Evolutionary conservation across 2,329 filamentous ascomycete genomes (phyloP), one percentile per base, ranked within the genome.

Genomic region (Alternaria gaisen): DNA sequence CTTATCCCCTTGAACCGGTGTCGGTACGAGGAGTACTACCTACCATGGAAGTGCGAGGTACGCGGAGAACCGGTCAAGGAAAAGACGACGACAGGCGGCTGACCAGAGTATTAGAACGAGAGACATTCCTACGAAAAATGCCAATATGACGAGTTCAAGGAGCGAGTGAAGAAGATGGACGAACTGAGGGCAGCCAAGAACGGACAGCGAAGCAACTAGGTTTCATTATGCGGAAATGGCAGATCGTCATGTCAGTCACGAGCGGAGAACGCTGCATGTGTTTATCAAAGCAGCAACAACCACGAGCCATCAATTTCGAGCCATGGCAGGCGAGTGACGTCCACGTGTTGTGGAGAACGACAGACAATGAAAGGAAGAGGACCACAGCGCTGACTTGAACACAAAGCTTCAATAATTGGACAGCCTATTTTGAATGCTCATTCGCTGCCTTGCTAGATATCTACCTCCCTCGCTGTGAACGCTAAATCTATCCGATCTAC

Each of bases 121-220:
- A 87, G 95, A 84, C 95, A 99, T 83, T 91, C 90, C 77, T 99
- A 99, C 86, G 95, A 99, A 80, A 98, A 98, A 82, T 99, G 95
- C 88, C 95, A 99, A 78, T 99, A 99, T 82, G 91, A 91, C 68
- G 95, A 98, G 80, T 99, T 99, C 86, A 97, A 97, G 89, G 93
- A 94, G 87, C 90, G 95, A 60, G 95, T 99, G 68, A 92, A 91
- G 77, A 98, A 97, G 89, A 99, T 99, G 95, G 89, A 98, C 75
- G 94, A 99, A 85, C 83, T 99, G 77, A 88, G 93, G 78, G 94
- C 88, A 70, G 89, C 91, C 62, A 97, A 96, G 87, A 88, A 83
- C 60, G 93, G 92, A 64, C 89, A 87, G 75, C 88, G 94, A 81
- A 96, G 91, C 86, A 97, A 97, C 83, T 97, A 53, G 40, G 34